phyloP scores from a whole-genome alignment of 2,329 filamentous ascomycete genomes.

The Cryphonectria carpinicola region DNA sequence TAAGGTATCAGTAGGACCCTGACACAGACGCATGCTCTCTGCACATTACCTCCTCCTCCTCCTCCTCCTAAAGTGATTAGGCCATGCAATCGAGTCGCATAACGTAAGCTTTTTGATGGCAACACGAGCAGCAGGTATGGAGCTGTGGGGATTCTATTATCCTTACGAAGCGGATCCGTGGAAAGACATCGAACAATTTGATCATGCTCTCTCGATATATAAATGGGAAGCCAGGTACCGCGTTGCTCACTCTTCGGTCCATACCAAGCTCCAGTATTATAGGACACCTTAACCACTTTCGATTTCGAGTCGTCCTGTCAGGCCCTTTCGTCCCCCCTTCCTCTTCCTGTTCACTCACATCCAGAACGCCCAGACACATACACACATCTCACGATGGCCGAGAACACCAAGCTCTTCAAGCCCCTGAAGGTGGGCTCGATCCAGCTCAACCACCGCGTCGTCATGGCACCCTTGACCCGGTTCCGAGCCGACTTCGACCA shows the following conservation, averaged over 20 bases:
- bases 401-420: slow-evolving; percentile 44
- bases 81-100: not conserved
- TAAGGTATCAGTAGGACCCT: not conserved
- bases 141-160: not conserved
- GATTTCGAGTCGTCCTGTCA: not conserved
- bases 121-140: not conserved
- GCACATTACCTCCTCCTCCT: not conserved
- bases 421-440: slow-evolving; percentile 47
- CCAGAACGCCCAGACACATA: not conserved
- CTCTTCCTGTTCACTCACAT: too few relatives aligned
- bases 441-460: slow-evolving; percentile 49
- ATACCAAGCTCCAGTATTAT: not conserved
- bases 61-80: not conserved
- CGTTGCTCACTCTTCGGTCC: not conserved
- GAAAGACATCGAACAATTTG: not conserved
- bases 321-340: not conserved
- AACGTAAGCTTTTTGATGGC: not conserved
- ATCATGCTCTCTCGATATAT: not conserved
- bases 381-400: slow-evolving; percentile 19
- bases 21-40: not conserved
- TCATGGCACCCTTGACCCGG: slow-evolving; percentile 62
- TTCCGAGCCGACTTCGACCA: slow-evolving; percentile 50
- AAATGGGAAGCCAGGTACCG: not conserved
- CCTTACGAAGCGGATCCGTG: not conserved
- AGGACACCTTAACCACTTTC: not conserved